Evolutionary conservation across 148 eudicot genomes (phyloP).

Genomic region (Gaultheria prostrata): DNA sequence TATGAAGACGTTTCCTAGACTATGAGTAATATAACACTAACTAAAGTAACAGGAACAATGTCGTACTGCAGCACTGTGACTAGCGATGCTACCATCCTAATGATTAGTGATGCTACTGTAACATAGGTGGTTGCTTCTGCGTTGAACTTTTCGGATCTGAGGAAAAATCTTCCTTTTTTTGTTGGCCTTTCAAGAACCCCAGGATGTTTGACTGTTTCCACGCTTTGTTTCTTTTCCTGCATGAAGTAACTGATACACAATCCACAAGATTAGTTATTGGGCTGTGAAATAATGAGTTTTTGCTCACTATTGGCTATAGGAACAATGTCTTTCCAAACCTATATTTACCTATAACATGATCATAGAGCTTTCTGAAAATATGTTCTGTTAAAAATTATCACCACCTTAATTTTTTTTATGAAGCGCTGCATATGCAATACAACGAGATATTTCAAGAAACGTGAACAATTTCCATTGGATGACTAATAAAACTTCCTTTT

Average conservation of each 20-base stretch:
- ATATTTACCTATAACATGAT: not conserved
- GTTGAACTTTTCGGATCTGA: not conserved
- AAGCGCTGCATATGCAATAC: not conserved
- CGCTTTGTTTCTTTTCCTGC: not conserved
- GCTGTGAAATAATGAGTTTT: not conserved
- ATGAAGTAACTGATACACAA: not conserved
- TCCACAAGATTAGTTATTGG: not conserved
- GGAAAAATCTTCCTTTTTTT: not conserved
- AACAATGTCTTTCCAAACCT: not conserved
- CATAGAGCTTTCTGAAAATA: slow-evolving; percentile 3
- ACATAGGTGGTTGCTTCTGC: not conserved
- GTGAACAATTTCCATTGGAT: not conserved
- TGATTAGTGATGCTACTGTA: not conserved
- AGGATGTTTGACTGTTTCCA: not conserved
- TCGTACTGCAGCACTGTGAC: slow-evolving; percentile 2
- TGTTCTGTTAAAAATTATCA: not conserved
- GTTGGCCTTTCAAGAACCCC: not conserved
- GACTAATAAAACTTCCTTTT: not conserved
- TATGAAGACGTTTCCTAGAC: not conserved
- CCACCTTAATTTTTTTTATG: not conserved
- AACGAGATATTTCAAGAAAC: not conserved
- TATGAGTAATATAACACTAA: not conserved
- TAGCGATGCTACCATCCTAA: not conserved
- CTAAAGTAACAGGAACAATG: not conserved
- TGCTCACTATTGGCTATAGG: not conserved